Evolutionary conservation across 2,329 filamentous ascomycete species (phyloP), one percentile per base, ranked within the genome.

Genomic region (Ophiostoma populinum): DNA sequence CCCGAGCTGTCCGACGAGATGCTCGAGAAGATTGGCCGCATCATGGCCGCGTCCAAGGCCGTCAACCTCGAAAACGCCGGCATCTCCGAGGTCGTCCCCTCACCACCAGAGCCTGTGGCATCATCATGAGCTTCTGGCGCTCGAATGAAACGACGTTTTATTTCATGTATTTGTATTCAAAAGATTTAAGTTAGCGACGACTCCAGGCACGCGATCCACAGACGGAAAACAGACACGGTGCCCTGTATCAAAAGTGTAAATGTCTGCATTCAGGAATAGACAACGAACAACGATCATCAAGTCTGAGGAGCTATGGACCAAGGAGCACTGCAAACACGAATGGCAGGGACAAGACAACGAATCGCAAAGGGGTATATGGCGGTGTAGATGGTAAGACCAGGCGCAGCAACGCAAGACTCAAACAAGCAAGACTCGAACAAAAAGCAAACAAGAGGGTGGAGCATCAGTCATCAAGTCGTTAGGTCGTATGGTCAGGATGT

Each of bases 11-110:
- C 65, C 16, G 53, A 65, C 29, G 63, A 67, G 45, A 71, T 75
- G 65, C 53, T 76, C 50, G 65, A 65, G 51, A 69, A 63, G 58
- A 67, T 76, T 47, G 71, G 71, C 44, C 57, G 67, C 54, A 53
- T 74, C 45, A 74, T 76, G 54, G 67, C 65, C 24, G 56, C 55
- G 53, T 72, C 67, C 49, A n/a, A 33, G 32, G 21, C 13, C 24
- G 8, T 17, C 13, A 30, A 27, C 12, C 20, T 41, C 24, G 31
- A 25, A 9, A 35, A 16, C 33, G 35, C 35, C 8, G 38, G 35
- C 24, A 37, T 37, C 15, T 24, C 26, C 12, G 34, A 36, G 7
- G 6, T 30, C 7, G 7, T 12, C 4, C n/a, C 22, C 8, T 15
- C 29, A 19, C 19, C 33, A 36, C 24, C 21, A 18, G 8, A 16